Conservation (phyloP, 192 early-diverging fungal genomes). For the Coemansia furcata region DNA sequence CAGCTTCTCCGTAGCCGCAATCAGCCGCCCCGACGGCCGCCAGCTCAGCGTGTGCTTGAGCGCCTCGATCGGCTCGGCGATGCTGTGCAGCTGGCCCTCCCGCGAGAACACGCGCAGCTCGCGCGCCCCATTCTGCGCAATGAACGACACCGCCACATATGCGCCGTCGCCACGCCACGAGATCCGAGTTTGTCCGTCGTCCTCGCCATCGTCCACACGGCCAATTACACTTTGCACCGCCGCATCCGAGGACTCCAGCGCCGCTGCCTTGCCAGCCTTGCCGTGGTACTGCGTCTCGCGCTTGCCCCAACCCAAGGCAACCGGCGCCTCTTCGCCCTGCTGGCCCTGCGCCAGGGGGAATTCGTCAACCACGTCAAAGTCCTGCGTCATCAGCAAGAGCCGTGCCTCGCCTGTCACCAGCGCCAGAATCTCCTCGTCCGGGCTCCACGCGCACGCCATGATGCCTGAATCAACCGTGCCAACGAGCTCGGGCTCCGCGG, state of each 20-base stretch:
- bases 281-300: slow-evolving; percentile 99
- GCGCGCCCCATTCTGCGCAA: slow-evolving; percentile 53
- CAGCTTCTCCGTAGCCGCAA: slow-evolving; percentile 73
- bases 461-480: slow-evolving; percentile 41
- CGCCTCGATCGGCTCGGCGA: slow-evolving; percentile 71
- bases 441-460: slow-evolving; percentile 67
- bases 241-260: slow-evolving; percentile 20
- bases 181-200: slow-evolving; percentile 61
- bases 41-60: slow-evolving; percentile 80
- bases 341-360: slow-evolving; percentile 68
- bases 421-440: slow-evolving; percentile 82
- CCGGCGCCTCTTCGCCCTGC: slow-evolving; percentile 66
- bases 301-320: slow-evolving; percentile 94
- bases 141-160: slow-evolving; percentile 74
- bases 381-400: slow-evolving; percentile 78
- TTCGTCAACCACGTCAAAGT: slow-evolving; percentile 88
- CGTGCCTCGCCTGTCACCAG: slow-evolving; percentile 68
- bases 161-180: slow-evolving; percentile 92
- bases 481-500: slow-evolving; percentile 10
- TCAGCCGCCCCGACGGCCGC: slow-evolving; percentile 83
- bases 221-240: slow-evolving; percentile 47
- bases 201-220: slow-evolving; percentile 63
- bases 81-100: slow-evolving; percentile 80
- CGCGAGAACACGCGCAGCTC: slow-evolving; percentile 74
- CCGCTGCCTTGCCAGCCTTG: slow-evolving; percentile 59